Evolutionary conservation across 2,329 filamentous ascomycete genomes (phyloP).

Genomic region (Fusarium tricinctum): DNA sequence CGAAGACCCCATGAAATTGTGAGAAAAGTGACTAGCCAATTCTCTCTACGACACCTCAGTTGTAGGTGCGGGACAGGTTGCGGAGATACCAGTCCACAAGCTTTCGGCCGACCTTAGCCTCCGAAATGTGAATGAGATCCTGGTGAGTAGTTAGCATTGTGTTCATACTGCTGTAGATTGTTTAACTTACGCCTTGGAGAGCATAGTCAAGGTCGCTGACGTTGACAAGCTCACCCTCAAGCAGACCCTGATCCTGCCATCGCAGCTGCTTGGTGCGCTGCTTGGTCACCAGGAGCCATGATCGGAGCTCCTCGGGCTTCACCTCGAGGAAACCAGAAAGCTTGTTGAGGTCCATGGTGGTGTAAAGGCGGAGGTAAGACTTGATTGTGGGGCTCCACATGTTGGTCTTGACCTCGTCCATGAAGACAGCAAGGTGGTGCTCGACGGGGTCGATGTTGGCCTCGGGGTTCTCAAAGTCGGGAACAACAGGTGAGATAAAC

Average conservation of each 20-base stretch:
- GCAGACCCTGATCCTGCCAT: slow-evolving; percentile 87
- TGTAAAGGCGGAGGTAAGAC: slow-evolving; percentile 99
- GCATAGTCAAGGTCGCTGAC: slow-evolving; percentile 98
- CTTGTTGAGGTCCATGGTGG: slow-evolving; percentile 99
- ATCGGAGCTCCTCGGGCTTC: slow-evolving; percentile 93
- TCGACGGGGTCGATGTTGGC: slow-evolving; percentile 97
- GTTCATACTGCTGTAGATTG: neutral
- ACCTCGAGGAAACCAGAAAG: slow-evolving; percentile 97
- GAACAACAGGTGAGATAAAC: slow-evolving; percentile 97
- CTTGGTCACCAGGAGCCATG: slow-evolving; percentile 97
- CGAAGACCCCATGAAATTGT: slow-evolving; percentile 34
- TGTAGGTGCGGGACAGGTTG: slow-evolving; percentile 96
- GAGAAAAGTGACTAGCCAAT: slow-evolving; percentile 48
- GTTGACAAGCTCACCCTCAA: slow-evolving; percentile 94
- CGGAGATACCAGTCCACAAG: slow-evolving; percentile 99
- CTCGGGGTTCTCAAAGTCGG: slow-evolving; percentile 97
- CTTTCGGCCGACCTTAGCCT: slow-evolving; percentile 97
- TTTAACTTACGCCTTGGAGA: slow-evolving; percentile 83
- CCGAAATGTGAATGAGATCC: slow-evolving; percentile 98
- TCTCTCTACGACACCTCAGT: slow-evolving; percentile 51
- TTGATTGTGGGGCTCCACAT: slow-evolving; percentile 98
- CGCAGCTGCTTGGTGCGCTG: slow-evolving; percentile 96
- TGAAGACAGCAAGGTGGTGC: slow-evolving; percentile 97
- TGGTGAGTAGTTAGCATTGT: slow-evolving; percentile 52
- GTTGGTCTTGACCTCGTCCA: slow-evolving; percentile 99